phyloP scores from a whole-genome alignment of 768 basidiomycete species.

The Rhodotorula toruloides region DNA sequence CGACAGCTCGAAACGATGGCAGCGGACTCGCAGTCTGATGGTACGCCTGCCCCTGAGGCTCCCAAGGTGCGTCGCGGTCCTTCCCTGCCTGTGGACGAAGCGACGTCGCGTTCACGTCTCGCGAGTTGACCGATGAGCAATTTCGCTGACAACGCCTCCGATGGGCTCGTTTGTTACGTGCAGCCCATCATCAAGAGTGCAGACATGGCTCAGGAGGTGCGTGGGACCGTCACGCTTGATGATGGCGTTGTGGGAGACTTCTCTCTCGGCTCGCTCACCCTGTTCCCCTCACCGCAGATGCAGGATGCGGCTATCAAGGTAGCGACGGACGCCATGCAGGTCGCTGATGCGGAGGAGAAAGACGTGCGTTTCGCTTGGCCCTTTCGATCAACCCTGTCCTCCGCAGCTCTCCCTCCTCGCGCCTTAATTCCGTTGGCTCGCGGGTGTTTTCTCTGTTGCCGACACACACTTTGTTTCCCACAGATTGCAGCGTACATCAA shows the following conservation, averaged over 20 bases:
- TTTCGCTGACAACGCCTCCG: background rate
- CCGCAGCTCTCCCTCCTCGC: background rate
- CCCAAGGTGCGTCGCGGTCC: background rate
- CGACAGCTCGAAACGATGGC: too few relatives aligned
- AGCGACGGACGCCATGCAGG: slow-evolving; percentile 74
- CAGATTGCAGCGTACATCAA: slow-evolving; percentile 90
- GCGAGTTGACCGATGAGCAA: background rate
- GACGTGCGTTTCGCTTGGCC: slow-evolving; percentile 50
- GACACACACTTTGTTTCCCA: background rate
- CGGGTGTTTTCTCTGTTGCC: background rate
- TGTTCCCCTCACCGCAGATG: slow-evolving; percentile 55
- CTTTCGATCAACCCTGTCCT: too few relatives aligned
- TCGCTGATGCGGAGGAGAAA: slow-evolving; percentile 94
- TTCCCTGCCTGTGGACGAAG: background rate
- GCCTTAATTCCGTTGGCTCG: too few relatives aligned
- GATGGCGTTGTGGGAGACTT: too few relatives aligned
- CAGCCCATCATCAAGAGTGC: slow-evolving; percentile 33
- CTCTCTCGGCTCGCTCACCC: too few relatives aligned
- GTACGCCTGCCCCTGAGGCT: background rate
- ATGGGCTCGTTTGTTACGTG: too few relatives aligned
- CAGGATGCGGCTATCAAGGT: slow-evolving; percentile 90
- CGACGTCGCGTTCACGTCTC: background rate
- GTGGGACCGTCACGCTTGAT: background rate
- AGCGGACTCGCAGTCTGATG: background rate
- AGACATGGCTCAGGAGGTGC: slow-evolving; percentile 26